phyloP scores from a whole-genome alignment of 352 stramenopile genomes.

The Globisporangium splendens region DNA sequence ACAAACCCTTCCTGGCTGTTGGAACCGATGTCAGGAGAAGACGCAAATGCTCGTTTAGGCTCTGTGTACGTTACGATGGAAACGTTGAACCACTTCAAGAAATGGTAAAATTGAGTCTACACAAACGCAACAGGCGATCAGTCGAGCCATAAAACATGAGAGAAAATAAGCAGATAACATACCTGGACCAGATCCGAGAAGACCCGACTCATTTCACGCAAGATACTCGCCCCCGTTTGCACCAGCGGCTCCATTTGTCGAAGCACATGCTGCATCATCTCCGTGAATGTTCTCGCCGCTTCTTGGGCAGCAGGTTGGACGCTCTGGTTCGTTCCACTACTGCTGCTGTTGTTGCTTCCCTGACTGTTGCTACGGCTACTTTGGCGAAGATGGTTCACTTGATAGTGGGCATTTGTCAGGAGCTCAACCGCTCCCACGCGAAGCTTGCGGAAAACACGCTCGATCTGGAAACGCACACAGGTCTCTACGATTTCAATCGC shows the following conservation, averaged over 20 bases:
- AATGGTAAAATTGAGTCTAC: constrained; percentile 72
- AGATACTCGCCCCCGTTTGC: constrained; percentile 54
- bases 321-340: constrained; percentile 23
- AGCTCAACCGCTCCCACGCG: constrained; percentile 56
- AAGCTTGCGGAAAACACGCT: constrained; percentile 62
- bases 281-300: constrained; percentile 45
- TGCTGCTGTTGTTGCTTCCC: not conserved
- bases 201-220: constrained; percentile 65
- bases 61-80: constrained; percentile 67
- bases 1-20: constrained; percentile 5
- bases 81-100: constrained; percentile 79
- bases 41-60: constrained; percentile 51
- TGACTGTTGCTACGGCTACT: constrained; percentile 29
- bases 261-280: constrained; percentile 79
- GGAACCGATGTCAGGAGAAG: not conserved
- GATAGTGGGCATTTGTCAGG: constrained; percentile 44
- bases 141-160: not conserved
- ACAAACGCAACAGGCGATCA: constrained; percentile 4
- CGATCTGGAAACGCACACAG: constrained; percentile 79
- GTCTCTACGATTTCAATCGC: constrained; percentile 56
- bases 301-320: constrained; percentile 57
- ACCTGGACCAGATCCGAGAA: constrained; percentile 82
- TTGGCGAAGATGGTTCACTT: constrained; percentile 33
- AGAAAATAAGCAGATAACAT: constrained; percentile 1
- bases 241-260: constrained; percentile 77